Evolutionary conservation across 2,329 filamentous ascomycete species (phyloP).

Genomic region (Monosporascus sp.): DNA sequence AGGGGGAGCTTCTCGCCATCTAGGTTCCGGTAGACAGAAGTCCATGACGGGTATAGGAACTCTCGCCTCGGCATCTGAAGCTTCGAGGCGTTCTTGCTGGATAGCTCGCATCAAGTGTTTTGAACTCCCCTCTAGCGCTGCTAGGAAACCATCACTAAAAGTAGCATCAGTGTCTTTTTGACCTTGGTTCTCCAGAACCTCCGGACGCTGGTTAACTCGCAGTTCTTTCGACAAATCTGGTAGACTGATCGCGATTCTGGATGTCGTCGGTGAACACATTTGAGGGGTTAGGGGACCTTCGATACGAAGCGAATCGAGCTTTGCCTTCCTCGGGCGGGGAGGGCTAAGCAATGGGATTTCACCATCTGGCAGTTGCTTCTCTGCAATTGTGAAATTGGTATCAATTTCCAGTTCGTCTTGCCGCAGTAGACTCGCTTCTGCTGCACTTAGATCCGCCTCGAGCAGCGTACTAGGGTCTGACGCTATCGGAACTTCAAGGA

Average conservation of each 20-base stretch:
- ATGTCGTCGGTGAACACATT: constrained; percentile 3
- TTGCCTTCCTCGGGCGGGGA: neutral
- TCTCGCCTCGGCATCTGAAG: constrained; percentile 20
- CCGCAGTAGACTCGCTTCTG: constrained; percentile 13
- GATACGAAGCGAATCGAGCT: constrained; percentile 15
- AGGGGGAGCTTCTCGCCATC: constrained; percentile 15
- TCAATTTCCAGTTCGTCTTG: constrained; percentile 3
- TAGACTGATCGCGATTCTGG: constrained; percentile 5
- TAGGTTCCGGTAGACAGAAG: constrained; percentile 19
- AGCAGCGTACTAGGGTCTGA: constrained; percentile 23
- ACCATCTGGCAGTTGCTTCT: constrained; percentile 6
- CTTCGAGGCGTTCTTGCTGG: constrained; percentile 23
- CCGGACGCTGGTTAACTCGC: constrained; percentile 10
- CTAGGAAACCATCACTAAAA: constrained; percentile 11
- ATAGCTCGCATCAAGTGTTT: constrained; percentile 9
- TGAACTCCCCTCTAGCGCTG: constrained; percentile 12
- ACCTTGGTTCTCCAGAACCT: neutral
- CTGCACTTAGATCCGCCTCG: constrained; percentile 18
- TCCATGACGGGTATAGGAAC: constrained; percentile 23
- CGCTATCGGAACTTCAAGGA: constrained; percentile 19
- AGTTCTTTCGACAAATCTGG: constrained; percentile 7
- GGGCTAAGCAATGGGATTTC: constrained; percentile 7
- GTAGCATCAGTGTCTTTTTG: neutral
- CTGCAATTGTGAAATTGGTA: constrained; percentile 1
- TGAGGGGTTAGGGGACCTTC: constrained; percentile 21